Base-by-base conservation (phyloP, 148 eudicot genomes). In the Amaranthus palmeri region DNA sequence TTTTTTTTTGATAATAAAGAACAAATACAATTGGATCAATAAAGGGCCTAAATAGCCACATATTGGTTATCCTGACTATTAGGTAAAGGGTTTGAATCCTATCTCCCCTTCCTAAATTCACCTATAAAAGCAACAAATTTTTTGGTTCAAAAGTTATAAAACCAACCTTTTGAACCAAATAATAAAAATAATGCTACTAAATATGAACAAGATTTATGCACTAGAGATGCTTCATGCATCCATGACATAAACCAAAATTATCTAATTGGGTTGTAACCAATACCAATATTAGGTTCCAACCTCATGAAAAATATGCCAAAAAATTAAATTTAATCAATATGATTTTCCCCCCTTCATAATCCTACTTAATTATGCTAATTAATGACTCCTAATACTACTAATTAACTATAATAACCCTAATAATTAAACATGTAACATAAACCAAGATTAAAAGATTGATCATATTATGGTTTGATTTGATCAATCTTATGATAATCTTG, bases 101-200 rank as follows among this genome's bases (percentile, higher is more conserved):
- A 57, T 74, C 77, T 78, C 9, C 78, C 78, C 76, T 52, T 72
- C 55, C 77, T 41, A 68, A 73, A 52, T 63, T 67, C 40, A 70
- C 75, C 76, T 77, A 73, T 65, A 64, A 67, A 61, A 63, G 25
- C 67, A 71, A 54, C 53, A 59, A 77, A 58, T 60, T 59, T 4
- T 25, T 54, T 74, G 76, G 85, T 56, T 77, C 77, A 78, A 78
- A 82, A 77, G 84, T 78, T 66, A 70, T 77, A 85, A 85, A 85
- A 85, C 79, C 76, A 62, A 78, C 52, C 87, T 80, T 70, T 78
- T 79, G 85, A 82, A 68, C 85, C 85, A 74, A 69, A 71, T 25
- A 59, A 6, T 61, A 9, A 73, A 77, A 69, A 72, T 75, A 69
- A 48, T 80, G 54, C 74, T 69, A 53, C 69, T 65, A 65, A 52